These are phyloP conservation scores for Nigrospora sphaerica DNA, from an alignment of 2,329 filamentous ascomycete species.

Conservation along the genomic window DNA sequence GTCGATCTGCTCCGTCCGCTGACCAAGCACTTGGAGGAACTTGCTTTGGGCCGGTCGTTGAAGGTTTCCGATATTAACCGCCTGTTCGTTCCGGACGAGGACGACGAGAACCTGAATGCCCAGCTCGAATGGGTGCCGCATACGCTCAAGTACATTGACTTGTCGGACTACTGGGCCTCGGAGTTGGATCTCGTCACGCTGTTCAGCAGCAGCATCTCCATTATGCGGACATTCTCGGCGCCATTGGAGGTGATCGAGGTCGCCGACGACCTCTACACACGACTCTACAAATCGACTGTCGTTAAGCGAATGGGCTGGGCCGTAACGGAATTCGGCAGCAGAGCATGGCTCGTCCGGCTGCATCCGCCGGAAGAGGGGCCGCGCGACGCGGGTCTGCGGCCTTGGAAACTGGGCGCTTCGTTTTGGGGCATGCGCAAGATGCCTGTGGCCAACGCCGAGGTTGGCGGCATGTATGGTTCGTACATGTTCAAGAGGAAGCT, in stretches of 20 bases:
- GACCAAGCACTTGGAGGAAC: conserved; percentile 67
- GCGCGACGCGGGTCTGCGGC: conserved; percentile 50
- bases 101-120: conserved; percentile 15
- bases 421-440: conserved; percentile 88
- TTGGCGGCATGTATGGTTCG: conserved; percentile 86
- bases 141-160: conserved; percentile 67
- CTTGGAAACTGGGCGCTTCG: conserved; percentile 79
- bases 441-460: conserved; percentile 83
- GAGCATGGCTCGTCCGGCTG: conserved; percentile 60
- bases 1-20: conserved; percentile 56
- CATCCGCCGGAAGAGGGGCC: conserved; percentile 26
- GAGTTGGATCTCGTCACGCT: conserved; percentile 52
- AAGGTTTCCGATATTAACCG: conserved; percentile 58
- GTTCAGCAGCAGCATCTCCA: conserved; percentile 40
- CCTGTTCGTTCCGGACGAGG: conserved; percentile 49
- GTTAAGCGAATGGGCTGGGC: conserved; percentile 61
- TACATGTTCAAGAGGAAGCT: conserved; percentile 57
- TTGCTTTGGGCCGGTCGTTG: conserved; percentile 64
- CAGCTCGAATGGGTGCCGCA: conserved; percentile 44
- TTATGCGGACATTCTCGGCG: conserved; percentile 53
- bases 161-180: conserved; percentile 62
- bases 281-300: conserved; percentile 57
- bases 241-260: conserved; percentile 75
- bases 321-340: conserved; percentile 59
- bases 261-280: conserved; percentile 58